Evolutionary conservation across 208 protist species (phyloP).

Genomic region (Leishmania braziliensis): DNA sequence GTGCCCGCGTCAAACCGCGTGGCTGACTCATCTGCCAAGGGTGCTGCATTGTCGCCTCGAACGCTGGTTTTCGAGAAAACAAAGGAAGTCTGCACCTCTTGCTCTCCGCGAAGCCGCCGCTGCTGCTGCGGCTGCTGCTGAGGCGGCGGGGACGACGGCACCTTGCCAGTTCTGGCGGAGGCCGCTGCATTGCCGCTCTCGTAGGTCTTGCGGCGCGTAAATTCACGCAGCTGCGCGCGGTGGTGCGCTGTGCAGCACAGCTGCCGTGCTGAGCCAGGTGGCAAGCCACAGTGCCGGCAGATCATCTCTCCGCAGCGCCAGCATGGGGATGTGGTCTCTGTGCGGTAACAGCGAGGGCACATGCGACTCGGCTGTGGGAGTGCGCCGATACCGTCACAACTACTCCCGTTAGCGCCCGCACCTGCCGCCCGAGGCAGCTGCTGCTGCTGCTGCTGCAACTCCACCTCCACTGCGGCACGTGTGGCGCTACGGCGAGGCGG

Average conservation of each 20-base stretch:
- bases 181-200: background rate
- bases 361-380: constrained; percentile 30
- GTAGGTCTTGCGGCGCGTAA: constrained; percentile 4
- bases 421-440: background rate
- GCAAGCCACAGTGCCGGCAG: constrained; percentile 60
- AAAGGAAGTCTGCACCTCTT: constrained; percentile 33
- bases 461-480: background rate
- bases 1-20: constrained; percentile 18
- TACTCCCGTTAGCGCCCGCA: background rate
- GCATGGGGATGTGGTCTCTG: constrained; percentile 51
- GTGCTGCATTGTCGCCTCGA: background rate
- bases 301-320: constrained; percentile 48
- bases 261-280: constrained; percentile 16
- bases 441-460: constrained; percentile 8
- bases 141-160: background rate
- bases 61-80: constrained; percentile 2
- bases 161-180: background rate
- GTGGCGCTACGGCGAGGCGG: constrained; percentile 27
- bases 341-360: constrained; percentile 46
- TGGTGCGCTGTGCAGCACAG: constrained; percentile 48
- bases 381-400: background rate
- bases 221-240: constrained; percentile 28
- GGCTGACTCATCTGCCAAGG: background rate
- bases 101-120: constrained; percentile 9
- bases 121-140: constrained; percentile 10